Evolutionary conservation across 2,329 filamentous ascomycete genomes (phyloP).

Genomic region (Talaromyces sp.): DNA sequence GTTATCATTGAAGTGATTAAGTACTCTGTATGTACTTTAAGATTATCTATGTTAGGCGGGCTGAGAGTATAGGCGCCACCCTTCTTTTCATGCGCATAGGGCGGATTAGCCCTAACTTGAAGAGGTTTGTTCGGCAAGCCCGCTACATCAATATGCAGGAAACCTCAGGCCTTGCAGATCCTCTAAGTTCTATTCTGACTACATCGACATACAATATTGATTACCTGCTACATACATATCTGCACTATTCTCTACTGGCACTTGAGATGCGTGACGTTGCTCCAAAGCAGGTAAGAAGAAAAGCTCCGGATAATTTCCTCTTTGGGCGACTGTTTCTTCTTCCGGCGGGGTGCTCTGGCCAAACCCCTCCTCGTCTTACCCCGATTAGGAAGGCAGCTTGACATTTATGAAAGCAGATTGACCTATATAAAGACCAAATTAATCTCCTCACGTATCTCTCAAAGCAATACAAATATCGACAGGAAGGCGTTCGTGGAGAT

Average conservation of each 20-base stretch:
- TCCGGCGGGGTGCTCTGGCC: slow-evolving; percentile 3
- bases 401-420: not conserved
- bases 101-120: not conserved
- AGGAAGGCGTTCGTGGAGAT: not conserved
- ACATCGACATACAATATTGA: not conserved
- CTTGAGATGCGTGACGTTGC: not conserved
- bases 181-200: not conserved
- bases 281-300: not conserved
- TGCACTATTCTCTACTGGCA: not conserved
- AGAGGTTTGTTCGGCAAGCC: not conserved
- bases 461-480: not conserved
- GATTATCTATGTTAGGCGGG: not conserved
- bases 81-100: not conserved
- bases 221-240: not conserved
- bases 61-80: not conserved
- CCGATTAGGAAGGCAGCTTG: not conserved
- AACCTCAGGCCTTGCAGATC: too few species aligned
- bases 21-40: too few species aligned
- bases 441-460: not conserved
- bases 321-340: not conserved
- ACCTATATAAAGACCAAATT: not conserved
- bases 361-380: slow-evolving; percentile 2
- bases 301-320: slow-evolving; percentile 1
- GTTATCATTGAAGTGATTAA: not conserved
- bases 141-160: not conserved